Base-by-base conservation (phyloP, 2,329 filamentous ascomycete species). In the Diaporthe capsici region DNA sequence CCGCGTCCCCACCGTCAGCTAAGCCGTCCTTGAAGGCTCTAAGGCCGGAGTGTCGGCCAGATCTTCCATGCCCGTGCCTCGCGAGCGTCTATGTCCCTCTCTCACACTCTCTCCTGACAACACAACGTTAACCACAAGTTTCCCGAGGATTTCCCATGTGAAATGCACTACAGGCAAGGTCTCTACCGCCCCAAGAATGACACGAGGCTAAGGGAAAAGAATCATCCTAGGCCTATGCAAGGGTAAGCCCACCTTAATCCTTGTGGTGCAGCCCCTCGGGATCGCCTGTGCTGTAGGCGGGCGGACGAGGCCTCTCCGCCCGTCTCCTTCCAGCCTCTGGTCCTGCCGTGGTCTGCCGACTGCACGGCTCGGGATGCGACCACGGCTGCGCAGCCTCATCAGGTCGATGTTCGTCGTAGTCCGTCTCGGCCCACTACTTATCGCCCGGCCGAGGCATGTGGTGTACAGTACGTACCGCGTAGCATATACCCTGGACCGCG, bases 231-330 rank as follows among this genome's bases (percentile, higher is more conserved):
- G 44, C 63, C 13, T 9, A 20, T 65, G 61, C 61, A 65, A 34
- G 61, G 61, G 61, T 28, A 44, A 8, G 13, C 34, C 9, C 22
- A 10, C 15, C 8, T 7, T n/a, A 13, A 53, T 53, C 49, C 49
- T 25, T 53, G n/a, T 10, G n/a, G 22, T 31, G 49, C 25, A 55
- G 47, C 31, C 4, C n/a, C 44, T 39, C 47, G 47, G 60, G 60
- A 17, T 39, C 7, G 47, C 47, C 47, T 42, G 63, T 68, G 8
- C 65, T 53, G 47, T 68, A 25, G 3, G 31, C 9, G 34, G 47
- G 65, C 65, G 65, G 65, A 68, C 65, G 65, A 68, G 65, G 47
- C 47, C 34, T 68, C 47, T 68, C 65, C 65, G 65, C 34, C 37
- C 22, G 12, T 51, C 63, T 34, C 13, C 65, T 42, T 39, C 13